Conservation (phyloP, 164 flowering plant genomes). For the Magnolia kwangsiensis region DNA sequence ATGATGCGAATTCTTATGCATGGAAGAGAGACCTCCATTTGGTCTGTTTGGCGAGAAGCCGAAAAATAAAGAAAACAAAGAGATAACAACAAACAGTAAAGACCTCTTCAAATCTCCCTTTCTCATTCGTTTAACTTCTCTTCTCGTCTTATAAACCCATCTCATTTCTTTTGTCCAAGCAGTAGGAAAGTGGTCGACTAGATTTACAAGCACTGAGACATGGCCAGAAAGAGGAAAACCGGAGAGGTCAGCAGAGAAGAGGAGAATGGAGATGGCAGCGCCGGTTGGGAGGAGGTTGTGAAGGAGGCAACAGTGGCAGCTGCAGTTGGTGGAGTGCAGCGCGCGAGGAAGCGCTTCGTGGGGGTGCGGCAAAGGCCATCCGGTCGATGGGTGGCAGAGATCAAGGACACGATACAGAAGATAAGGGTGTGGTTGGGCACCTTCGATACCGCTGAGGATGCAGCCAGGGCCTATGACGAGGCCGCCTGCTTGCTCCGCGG, state of each 20-base stretch:
- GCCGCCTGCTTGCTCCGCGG: constrained; percentile 53
- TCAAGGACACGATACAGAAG: constrained; percentile 51
- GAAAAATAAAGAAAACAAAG: constrained; percentile 17
- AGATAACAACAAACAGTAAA: constrained; percentile 17
- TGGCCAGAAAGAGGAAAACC: constrained; percentile 31
- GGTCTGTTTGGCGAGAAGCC: constrained; percentile 11
- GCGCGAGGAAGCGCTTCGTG: constrained; percentile 34
- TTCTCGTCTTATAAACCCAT: constrained; percentile 5
- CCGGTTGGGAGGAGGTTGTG: constrained; percentile 29
- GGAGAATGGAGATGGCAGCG: background rate
- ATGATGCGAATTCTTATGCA: background rate
- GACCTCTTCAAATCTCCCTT: constrained; percentile 11
- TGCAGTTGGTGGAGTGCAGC: constrained; percentile 17
- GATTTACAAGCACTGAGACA: background rate
- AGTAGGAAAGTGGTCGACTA: background rate
- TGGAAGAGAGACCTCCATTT: constrained; percentile 16
- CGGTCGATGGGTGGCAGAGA: constrained; percentile 49
- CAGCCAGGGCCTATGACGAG: constrained; percentile 52
- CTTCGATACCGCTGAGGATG: constrained; percentile 48
- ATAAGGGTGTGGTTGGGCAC: constrained; percentile 53
- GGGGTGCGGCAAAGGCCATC: constrained; percentile 54
- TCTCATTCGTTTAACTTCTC: background rate
- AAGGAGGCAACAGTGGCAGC: constrained; percentile 19
- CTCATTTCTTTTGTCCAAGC: background rate
- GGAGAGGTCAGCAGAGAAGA: constrained; percentile 12